Base-by-base conservation (phyloP, 1,139 yeast species). In the Hyphopichia wangnamkhiaoensis region DNA sequence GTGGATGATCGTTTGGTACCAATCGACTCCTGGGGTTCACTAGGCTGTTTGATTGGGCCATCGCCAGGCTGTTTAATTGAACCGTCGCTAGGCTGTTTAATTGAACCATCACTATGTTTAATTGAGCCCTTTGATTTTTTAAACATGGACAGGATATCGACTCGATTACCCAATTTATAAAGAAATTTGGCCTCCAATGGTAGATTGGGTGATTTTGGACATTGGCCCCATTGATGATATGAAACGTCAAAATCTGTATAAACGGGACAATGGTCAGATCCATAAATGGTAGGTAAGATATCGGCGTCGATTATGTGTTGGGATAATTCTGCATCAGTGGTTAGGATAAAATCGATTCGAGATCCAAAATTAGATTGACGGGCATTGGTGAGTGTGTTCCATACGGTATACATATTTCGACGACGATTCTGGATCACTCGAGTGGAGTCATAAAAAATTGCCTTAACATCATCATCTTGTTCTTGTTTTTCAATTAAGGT, bases 201-300 rank as follows among this genome's bases (percentile, higher is more conserved):
- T 14, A 79, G 70, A 4, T 33, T 39, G 13, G 40, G 35, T 2
- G 29, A n/a, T n/a, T n/a, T n/a, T n/a, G n/a, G n/a, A n/a, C n/a
- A n/a, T n/a, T n/a, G n/a, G n/a, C n/a, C n/a, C n/a, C 21, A 8
- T 16, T 41, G 12, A 18, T 17, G n/a, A 32, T 28, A 23, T 33
- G 40, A 28, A 6, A 64, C 45, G 25, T 65, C 65, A 37, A 88
- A 58, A 56, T 90, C 97, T 0, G 91, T 76, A 53, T 62, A 89
- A 0, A 89, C 80, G 0, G 98, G 98, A 59, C 98, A 93, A 61
- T 93, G 98, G 58, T 93, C 98, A 0, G 96, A 89, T 0, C 98
- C 98, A 58, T 76, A 66, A 0, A 91, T 54, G 27, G 69, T 71
- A 0, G 91, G 84, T 75, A 86, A 74, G 15, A 86, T 85, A 51